These are phyloP conservation scores for Dipteronia dyeriana DNA, from an alignment of 345 rosid genomes.

Conservation along the genomic window DNA sequence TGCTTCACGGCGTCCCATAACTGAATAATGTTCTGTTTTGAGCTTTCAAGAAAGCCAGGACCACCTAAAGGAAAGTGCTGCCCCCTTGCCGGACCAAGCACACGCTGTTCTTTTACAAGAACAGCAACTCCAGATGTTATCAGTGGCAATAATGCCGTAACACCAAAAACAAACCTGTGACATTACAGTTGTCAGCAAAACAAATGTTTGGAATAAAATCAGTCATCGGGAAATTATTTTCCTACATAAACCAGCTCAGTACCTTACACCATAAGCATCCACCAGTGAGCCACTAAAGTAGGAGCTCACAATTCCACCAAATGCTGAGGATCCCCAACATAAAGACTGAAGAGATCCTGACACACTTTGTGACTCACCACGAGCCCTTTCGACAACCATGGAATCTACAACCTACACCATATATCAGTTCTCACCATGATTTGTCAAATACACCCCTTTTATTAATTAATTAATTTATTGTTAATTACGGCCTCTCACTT, in stretches of 20 bases:
- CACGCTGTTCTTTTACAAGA: conserved; percentile 82
- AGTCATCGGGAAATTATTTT: neutral
- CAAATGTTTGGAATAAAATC: conserved; percentile 12
- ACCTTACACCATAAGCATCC: conserved; percentile 91
- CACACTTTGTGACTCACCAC: conserved; percentile 94
- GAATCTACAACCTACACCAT: conserved; percentile 88
- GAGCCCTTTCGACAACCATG: conserved; percentile 98
- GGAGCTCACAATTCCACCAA: conserved; percentile 96
- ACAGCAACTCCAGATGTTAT: conserved; percentile 92
- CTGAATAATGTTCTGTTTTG: conserved; percentile 62
- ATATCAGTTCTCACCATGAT: conserved; percentile 24
- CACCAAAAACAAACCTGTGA: conserved; percentile 95
- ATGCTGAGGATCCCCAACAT: conserved; percentile 99
- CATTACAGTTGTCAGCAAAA: conserved; percentile 28
- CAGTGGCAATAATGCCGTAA: conserved; percentile 82
- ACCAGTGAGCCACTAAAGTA: conserved; percentile 95
- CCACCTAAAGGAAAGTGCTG: conserved; percentile 37
- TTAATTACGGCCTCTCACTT: neutral
- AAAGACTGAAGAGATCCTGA: conserved; percentile 92
- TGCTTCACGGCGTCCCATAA: conserved; percentile 78
- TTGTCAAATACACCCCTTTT: neutral
- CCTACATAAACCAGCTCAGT: conserved; percentile 15
- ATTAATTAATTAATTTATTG: neutral
- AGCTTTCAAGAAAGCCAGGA: conserved; percentile 63
- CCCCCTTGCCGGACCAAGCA: conserved; percentile 44